These are phyloP conservation scores for Phytophthora cactorum DNA, from an alignment of 352 stramenopile genomes.

Conservation along the genomic window DNA sequence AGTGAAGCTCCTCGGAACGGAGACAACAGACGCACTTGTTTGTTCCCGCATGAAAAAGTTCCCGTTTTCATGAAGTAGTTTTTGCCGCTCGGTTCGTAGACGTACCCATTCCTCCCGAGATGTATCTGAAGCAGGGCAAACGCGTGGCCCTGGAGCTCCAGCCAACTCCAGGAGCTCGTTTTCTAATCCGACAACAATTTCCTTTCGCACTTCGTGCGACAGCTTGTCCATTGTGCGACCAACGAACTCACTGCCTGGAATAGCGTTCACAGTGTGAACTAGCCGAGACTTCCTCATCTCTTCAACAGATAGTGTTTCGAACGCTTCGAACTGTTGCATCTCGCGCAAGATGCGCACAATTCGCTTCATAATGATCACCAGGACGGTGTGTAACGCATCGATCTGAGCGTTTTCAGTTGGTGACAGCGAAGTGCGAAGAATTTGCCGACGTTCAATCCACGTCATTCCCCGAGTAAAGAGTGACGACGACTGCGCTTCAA, in stretches of 20 bases:
- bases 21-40: constrained; percentile 41
- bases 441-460: constrained; percentile 52
- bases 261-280: constrained; percentile 55
- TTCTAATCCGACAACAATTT: constrained; percentile 65
- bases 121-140: constrained; percentile 18
- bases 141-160: constrained; percentile 28
- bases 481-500: constrained; percentile 14
- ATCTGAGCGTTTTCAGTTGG: constrained; percentile 69
- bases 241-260: constrained; percentile 57
- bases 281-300: constrained; percentile 61
- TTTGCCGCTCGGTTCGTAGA: constrained; percentile 47
- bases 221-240: constrained; percentile 64
- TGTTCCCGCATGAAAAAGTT: constrained; percentile 66
- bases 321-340: constrained; percentile 68
- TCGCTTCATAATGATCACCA: constrained; percentile 62
- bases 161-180: constrained; percentile 68
- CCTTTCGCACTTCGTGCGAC: constrained; percentile 53
- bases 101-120: constrained; percentile 62
- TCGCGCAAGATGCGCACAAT: constrained; percentile 58
- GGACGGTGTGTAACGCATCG: constrained; percentile 58
- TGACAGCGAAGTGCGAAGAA: constrained; percentile 56
- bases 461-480: constrained; percentile 27
- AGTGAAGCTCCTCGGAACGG: constrained; percentile 56
- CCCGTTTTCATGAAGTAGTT: constrained; percentile 47
- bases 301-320: constrained; percentile 51